phyloP scores from a whole-genome alignment of 140 eudicot species.

The Senecio squalidus region DNA sequence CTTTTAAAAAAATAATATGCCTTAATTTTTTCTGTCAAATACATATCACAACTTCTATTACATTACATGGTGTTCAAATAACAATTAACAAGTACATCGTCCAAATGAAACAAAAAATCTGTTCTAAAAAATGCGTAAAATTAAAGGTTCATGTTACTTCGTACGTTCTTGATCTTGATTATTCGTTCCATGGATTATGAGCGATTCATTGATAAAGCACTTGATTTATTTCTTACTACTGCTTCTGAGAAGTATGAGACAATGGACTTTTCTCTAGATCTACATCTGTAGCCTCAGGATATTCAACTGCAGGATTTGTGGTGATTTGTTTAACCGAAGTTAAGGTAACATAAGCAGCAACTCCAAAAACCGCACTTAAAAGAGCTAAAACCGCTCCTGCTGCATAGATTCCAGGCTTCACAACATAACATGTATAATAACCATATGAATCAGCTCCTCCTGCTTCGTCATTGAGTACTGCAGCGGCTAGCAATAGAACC shows the following conservation, averaged over 20 bases:
- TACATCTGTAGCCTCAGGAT: background rate
- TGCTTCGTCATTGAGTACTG: background rate
- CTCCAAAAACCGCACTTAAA: slow-evolving; percentile 20
- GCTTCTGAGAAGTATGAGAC: background rate
- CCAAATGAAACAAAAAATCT: too few species aligned
- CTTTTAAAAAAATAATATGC: too few species aligned
- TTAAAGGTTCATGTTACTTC: too few species aligned
- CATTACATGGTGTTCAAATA: too few species aligned
- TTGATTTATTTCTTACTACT: too few species aligned
- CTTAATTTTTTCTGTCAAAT: too few species aligned
- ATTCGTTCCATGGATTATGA: too few species aligned
- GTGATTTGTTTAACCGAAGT: background rate
- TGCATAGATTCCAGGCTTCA: slow-evolving; percentile 28
- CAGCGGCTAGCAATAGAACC: slow-evolving; percentile 22
- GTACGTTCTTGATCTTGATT: too few species aligned
- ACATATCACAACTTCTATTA: too few species aligned
- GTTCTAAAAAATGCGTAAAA: too few species aligned
- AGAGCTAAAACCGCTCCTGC: slow-evolving; percentile 25
- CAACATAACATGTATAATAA: slow-evolving; percentile 19
- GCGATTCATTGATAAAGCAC: too few species aligned
- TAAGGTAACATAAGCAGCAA: slow-evolving; percentile 10
- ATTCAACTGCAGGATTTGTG: background rate
- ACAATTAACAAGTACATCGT: too few species aligned
- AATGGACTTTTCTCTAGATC: slow-evolving; percentile 14
- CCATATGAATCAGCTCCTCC: slow-evolving; percentile 16